Conservation (phyloP, 805 yeast species). For the Gaillardinia entomophila region DNA sequence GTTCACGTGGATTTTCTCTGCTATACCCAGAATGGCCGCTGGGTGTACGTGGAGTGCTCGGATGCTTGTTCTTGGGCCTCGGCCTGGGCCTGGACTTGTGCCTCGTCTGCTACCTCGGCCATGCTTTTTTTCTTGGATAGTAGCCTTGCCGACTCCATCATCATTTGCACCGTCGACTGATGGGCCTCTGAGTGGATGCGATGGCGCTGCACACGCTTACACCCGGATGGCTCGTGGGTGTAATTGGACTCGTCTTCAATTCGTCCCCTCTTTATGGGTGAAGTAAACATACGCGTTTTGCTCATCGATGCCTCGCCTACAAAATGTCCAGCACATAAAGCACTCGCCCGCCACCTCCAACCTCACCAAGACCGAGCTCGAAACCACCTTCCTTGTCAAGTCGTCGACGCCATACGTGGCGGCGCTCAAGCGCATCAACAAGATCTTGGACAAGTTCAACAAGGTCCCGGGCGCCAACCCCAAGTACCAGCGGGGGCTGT, state of each 20-base stretch:
- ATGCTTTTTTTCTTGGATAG: constrained; percentile 5
- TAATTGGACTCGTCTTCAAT: constrained; percentile 1
- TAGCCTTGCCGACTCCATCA: constrained; percentile 24
- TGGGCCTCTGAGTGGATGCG: constrained; percentile 28
- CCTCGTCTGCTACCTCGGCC: too few relatives aligned
- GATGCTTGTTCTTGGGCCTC: too few relatives aligned
- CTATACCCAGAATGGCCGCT: too few relatives aligned
- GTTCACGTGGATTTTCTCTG: too few relatives aligned
- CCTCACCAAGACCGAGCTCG: constrained; percentile 35
- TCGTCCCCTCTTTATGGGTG: constrained; percentile 8
- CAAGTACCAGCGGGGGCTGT: constrained; percentile 25
- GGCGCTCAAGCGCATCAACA: constrained; percentile 60
- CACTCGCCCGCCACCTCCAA: constrained; percentile 48
- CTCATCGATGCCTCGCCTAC: constrained; percentile 1
- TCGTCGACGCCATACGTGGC: constrained; percentile 67
- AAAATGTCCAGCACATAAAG: constrained; percentile 37
- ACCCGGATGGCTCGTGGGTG: too few relatives aligned
- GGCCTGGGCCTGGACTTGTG: too few relatives aligned
- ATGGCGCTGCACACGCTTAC: constrained; percentile 18
- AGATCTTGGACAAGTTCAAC: constrained; percentile 42
- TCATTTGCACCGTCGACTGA: constrained; percentile 19
- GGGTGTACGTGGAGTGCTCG: too few relatives aligned
- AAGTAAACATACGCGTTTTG: neutral
- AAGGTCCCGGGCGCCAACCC: constrained; percentile 11
- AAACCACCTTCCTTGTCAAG: constrained; percentile 53